Conservation (phyloP, 176 grass and related monocot species). For the Musa acuminata region DNA sequence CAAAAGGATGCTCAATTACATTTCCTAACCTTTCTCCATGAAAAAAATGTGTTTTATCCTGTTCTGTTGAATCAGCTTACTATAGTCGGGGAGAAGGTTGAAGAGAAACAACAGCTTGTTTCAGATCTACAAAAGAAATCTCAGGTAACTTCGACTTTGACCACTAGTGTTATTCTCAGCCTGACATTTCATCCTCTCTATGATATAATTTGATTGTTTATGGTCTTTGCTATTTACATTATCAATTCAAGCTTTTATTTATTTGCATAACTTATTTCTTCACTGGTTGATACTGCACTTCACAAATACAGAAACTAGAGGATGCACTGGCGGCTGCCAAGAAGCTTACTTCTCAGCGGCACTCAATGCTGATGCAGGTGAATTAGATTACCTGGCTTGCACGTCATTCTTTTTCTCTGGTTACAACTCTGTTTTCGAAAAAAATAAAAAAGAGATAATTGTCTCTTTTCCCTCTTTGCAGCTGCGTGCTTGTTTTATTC, state of each 20-base stretch:
- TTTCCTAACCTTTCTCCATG: conserved; percentile 6
- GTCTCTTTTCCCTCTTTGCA: conserved; percentile 20
- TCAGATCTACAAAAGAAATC: conserved; percentile 53
- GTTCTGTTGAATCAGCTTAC: conserved; percentile 37
- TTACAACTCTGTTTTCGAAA: not conserved
- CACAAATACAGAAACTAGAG: conserved; percentile 59
- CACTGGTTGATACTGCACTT: not conserved
- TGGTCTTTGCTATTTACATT: not conserved
- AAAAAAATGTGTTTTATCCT: conserved; percentile 18
- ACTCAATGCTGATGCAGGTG: conserved; percentile 47
- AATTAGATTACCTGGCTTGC: not conserved
- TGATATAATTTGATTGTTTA: not conserved
- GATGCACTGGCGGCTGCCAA: conserved; percentile 45
- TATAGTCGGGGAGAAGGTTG: conserved; percentile 52
- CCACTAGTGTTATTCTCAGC: conserved; percentile 1
- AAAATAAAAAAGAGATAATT: not conserved
- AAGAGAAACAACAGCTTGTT: conserved; percentile 45
- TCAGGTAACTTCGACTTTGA: conserved; percentile 37
- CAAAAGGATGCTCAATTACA: not conserved
- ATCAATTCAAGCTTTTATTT: not conserved
- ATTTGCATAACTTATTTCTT: not conserved
- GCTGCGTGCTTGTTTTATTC: conserved; percentile 59
- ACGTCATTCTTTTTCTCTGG: not conserved
- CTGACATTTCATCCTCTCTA: not conserved
- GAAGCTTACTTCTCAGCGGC: conserved; percentile 61